Evolutionary conservation across 345 rosid genomes (phyloP), one percentile per base, ranked within the genome.

Genomic region (Reutealis trisperma): DNA sequence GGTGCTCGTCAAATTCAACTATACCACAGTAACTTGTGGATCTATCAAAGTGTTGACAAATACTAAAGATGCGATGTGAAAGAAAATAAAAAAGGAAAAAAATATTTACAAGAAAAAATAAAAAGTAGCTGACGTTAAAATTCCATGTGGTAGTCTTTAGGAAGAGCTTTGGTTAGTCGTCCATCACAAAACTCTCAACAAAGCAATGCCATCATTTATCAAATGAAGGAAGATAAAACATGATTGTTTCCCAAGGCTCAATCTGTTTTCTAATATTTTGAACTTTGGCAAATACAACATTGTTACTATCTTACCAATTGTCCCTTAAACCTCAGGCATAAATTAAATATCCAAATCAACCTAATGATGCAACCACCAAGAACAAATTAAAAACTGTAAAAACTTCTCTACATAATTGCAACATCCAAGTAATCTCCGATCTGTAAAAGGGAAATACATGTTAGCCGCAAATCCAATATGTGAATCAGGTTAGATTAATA

Each of bases 371-470:
- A 44, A 72, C 42, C 12, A 16, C 13, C 16, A 18, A 44, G 19
- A 37, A 57, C 24, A 16, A 1, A 67, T 25, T 42, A 42, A 27
- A 27, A 67, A 14, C 57, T 51, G 10, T 1, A 6, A 52, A 51
- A 69, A 54, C 73, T 61, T 65, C 77, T 76, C 74, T 82, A 89
- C 52, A 85, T 77, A 77, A 90, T 85, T 18, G 99, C 96, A 84
- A 93, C 96, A 61, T 95, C 99, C 87, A 95, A 87, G 86, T 92
- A 92, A 79, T 95, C 98, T 70, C 98, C 98, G 62, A 95, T 92
- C 99, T 95, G 88, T 64, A 80, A 44, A 79, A 0, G 25, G 27
- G 70, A 64, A 73, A 54, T 25, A 71, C 57, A 22, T 49, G 54
- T 79, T 18, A 57, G 83, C 52, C 51, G 75, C 57, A 75, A 30